Evolutionary conservation across 495 filamentous ascomycete genomes (phyloP).

Genomic region (Neurospora sp.): DNA sequence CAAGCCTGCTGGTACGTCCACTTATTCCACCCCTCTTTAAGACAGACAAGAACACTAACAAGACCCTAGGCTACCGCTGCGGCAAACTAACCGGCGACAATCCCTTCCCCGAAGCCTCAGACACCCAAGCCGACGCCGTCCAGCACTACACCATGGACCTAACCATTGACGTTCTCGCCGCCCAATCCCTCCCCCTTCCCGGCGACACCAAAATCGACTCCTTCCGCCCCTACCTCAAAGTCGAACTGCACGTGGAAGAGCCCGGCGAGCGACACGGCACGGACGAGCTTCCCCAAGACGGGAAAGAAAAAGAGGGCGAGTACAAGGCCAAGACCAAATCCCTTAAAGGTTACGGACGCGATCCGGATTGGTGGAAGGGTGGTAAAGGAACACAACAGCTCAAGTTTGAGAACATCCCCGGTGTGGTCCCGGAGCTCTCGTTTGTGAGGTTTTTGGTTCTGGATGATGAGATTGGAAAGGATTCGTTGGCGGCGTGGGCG

Average conservation of each 20-base stretch:
- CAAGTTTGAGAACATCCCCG: constrained; percentile 35
- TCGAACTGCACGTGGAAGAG: constrained; percentile 71
- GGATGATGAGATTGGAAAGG: constrained; percentile 66
- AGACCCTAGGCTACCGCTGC: constrained; percentile 22
- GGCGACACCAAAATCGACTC: constrained; percentile 41
- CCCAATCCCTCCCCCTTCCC: constrained; percentile 45
- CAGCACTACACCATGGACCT: constrained; percentile 43
- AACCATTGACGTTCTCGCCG: constrained; percentile 44
- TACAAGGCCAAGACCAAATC: constrained; percentile 62
- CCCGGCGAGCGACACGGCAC: constrained; percentile 36
- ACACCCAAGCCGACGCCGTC: constrained; percentile 23
- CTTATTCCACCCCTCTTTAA: neutral
- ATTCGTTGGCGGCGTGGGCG: constrained; percentile 75
- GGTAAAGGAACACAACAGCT: too few relatives aligned
- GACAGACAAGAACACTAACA: neutral
- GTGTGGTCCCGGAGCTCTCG: constrained; percentile 64
- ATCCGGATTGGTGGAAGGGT: constrained; percentile 52
- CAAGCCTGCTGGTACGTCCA: constrained; percentile 53
- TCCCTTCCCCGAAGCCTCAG: neutral
- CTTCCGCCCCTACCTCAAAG: constrained; percentile 75
- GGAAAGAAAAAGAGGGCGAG: constrained; percentile 42
- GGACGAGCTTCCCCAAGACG: constrained; percentile 19
- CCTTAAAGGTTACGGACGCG: constrained; percentile 35
- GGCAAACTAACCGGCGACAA: constrained; percentile 2
- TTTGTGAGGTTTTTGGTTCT: constrained; percentile 84